A percentile compares a stretch with the other conserved stretches of the same genome.
phyloP scores from a whole-genome alignment of 2,329 filamentous ascomycete species.

The Nemania bipapillata region DNA sequence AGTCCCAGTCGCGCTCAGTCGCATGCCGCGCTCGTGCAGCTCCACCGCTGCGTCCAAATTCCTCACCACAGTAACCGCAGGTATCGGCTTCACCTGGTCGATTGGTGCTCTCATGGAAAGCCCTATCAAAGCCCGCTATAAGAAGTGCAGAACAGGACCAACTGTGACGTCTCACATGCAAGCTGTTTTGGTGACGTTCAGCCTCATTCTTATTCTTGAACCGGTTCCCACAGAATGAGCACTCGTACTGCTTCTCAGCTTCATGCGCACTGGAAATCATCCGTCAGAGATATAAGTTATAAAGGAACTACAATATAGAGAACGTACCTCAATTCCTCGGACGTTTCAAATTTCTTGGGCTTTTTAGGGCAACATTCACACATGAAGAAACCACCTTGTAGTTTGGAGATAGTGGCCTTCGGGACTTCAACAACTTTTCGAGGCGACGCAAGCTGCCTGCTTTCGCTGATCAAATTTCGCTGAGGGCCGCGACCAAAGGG shows the following conservation, averaged over 20 bases:
- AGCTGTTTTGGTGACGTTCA: slow-evolving; percentile 93
- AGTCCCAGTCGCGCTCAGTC: slow-evolving; percentile 88
- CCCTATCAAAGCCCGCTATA: slow-evolving; percentile 74
- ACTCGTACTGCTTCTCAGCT: slow-evolving; percentile 96
- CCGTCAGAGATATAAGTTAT: slow-evolving; percentile 30
- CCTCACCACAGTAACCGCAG: slow-evolving; percentile 95
- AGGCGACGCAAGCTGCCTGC: slow-evolving; percentile 58
- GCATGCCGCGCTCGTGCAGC: slow-evolving; percentile 58
- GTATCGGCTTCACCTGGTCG: slow-evolving; percentile 76
- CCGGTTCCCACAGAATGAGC: slow-evolving; percentile 88
- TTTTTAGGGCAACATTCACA: slow-evolving; percentile 98
- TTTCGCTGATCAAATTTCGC: slow-evolving; percentile 59
- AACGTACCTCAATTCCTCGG: slow-evolving; percentile 82
- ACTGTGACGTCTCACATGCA: slow-evolving; percentile 90
- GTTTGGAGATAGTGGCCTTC: slow-evolving; percentile 60
- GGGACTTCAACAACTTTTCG: slow-evolving; percentile 64
- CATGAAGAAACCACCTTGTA: slow-evolving; percentile 67
- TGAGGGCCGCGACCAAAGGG: slow-evolving; percentile 58
- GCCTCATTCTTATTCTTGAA: slow-evolving; percentile 99
- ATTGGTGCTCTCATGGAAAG: slow-evolving; percentile 83
- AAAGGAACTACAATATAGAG: not conserved
- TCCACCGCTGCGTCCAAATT: slow-evolving; percentile 72
- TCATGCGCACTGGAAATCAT: slow-evolving; percentile 76
- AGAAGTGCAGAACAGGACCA: slow-evolving; percentile 92
- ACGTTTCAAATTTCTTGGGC: slow-evolving; percentile 90